Base-by-base conservation (phyloP, 768 basidiomycete genomes). In the Suillus luteus region DNA sequence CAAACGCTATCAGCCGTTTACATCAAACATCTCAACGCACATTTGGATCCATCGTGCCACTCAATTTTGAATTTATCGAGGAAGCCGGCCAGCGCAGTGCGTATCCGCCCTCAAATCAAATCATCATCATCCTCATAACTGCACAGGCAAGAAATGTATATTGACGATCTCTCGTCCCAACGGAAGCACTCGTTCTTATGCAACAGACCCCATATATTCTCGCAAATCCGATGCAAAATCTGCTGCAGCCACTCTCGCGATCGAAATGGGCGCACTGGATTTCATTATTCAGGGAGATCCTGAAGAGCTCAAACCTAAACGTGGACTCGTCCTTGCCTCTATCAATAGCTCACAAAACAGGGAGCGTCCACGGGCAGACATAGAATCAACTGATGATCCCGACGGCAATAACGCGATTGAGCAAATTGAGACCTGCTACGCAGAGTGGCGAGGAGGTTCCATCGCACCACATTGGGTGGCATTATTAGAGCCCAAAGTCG, bases 231-330 rank as follows among this genome's bases (percentile, higher is more conserved):
- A 88, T 14, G 89, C 88, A 0, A 86, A 85, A 64, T 74, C 73
- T 0, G 80, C 80, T 52, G 87, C 78, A 0, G 86, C 86, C 0
- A 76, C 71, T 17, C 71, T 84, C 17, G 89, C 89, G 5, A 75
- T 89, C 27, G 79, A 85, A 8, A 82, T 84, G 77, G 86, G 86
- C 22, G 88, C 82, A 1, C 70, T 89, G 38, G 82, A 87, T 22
- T 90, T 90, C 68, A 83, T 89, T 55, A 60, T 71, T 8, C 68
- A 73, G 1, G 83, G 84, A 3, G 81, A 82, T n/a, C 72, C 76
- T 2, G 77, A 80, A 8, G 43, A 71, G 35, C 73, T 76, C 41
- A 72, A 72, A 43, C 78, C 73, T 49, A 79, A 80, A 43, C 76
- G 75, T 5, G 70, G 75, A 5, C 71, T 78, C 7, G 62, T 71